A percentile compares a stretch with the other conserved stretches of the same genome.
These are phyloP conservation scores for Camptophora hylomeconis DNA, from an alignment of 2,329 filamentous ascomycete genomes.

Conservation along the genomic window DNA sequence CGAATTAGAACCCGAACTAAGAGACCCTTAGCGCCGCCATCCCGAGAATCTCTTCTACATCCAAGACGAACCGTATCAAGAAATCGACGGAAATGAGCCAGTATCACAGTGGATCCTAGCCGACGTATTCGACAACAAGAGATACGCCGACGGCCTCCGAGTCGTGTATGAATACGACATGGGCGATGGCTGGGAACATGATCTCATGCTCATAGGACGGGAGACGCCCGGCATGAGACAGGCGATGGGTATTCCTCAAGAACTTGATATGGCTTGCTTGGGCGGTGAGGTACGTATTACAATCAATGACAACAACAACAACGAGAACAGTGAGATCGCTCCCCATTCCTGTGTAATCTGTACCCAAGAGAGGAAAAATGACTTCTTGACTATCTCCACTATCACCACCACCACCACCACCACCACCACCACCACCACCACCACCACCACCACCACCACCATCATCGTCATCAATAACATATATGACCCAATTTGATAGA, in stretches of 20 bases:
- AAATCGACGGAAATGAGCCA: no score
- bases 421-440: background rate
- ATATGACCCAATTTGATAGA: no score
- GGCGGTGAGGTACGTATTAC: slow-evolving; percentile 1
- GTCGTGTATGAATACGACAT: slow-evolving; percentile 2
- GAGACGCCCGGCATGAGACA: background rate
- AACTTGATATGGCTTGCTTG: background rate
- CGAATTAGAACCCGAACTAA: no score
- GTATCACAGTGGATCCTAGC: background rate
- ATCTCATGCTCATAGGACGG: slow-evolving; percentile 1
- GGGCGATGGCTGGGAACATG: slow-evolving; percentile 3
- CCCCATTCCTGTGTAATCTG: no score
- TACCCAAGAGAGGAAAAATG: no score
- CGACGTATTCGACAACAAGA: slow-evolving; percentile 1
- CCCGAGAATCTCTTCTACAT: no score
- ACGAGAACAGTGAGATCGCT: no score
- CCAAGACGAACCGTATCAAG: no score
- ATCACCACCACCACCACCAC: background rate
- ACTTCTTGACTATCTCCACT: background rate
- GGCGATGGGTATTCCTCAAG: background rate
- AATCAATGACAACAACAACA: slow-evolving; percentile 4
- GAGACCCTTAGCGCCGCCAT: no score
- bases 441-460: slow-evolving; percentile 4
- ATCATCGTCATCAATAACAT: background rate
- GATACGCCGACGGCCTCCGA: background rate